Evolutionary conservation across 2,329 filamentous ascomycete genomes (phyloP).

Genomic region (Paraphoma sp.): DNA sequence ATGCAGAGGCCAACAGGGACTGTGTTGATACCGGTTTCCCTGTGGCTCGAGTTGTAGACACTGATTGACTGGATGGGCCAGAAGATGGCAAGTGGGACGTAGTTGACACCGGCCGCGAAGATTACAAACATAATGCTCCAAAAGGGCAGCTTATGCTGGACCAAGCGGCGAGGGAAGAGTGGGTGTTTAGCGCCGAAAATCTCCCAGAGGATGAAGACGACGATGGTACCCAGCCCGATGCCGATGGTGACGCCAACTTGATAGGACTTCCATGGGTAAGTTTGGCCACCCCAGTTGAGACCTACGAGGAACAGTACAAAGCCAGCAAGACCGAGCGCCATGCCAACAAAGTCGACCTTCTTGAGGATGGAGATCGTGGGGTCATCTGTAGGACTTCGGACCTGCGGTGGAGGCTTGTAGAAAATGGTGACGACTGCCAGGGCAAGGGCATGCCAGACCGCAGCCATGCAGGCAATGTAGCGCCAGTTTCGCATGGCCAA

Average conservation of each 20-base stretch:
- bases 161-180: not conserved
- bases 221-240: not conserved
- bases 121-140: not conserved
- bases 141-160: not conserved
- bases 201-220: not conserved
- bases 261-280: not conserved
- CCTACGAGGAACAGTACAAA: not conserved
- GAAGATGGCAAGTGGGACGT: not conserved
- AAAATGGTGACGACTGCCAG: not conserved
- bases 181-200: not conserved
- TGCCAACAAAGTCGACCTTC: not conserved
- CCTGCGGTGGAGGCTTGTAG: not conserved
- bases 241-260: not conserved
- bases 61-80: not conserved
- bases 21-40: not conserved
- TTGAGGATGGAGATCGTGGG: not conserved
- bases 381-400: not conserved
- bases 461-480: not conserved
- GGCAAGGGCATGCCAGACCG: not conserved
- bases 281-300: not conserved
- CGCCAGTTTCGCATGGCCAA: not conserved
- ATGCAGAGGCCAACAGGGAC: not conserved
- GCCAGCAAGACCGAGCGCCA: not conserved
- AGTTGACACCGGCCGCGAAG: not conserved
- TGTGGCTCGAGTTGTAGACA: not conserved